Evolutionary conservation across 2,329 filamentous ascomycete species (phyloP), one percentile per base, ranked within the genome.

Genomic region (Alternaria sp.): DNA sequence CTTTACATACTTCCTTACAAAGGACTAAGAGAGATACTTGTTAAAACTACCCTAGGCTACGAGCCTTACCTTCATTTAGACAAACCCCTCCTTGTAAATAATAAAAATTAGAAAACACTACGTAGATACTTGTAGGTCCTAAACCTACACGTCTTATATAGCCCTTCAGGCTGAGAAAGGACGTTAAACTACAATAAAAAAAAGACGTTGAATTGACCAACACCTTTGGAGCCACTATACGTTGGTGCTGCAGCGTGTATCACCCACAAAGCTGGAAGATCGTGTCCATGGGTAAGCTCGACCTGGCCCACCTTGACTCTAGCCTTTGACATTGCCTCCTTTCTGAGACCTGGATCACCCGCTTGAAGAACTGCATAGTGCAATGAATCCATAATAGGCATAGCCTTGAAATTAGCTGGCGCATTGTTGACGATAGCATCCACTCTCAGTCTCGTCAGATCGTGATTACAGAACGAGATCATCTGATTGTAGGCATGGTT

Each of bases 341-440:
- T 46, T 3, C 59, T 36, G 2, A 78, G 59, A 1, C 42, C 61
- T 28, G 71, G 67, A 1, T 75, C 75, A 17, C 71, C 74, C 26
- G 68, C 69, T 61, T 62, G 64, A 40, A 75, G 69, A 6, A 77
- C 53, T 7, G 58, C 48, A 28, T 67, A 33, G 17, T 74, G 73
- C 14, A 77, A 62, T 3, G 63, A 71, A 2, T 61, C 55, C 7
- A 31, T 46, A 8, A 34, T 10, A 52, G 51, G 64, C 9, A 56
- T 51, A 34, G 58, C 11, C 6, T 55, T 64, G 50, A 74, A 44
- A 2, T 56, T 41, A 7, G 28, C 41, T 13, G 70, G 71, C 1
- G 72, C 68, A 40, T 69, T 72, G 40, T 73, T 77, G 10, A 78
- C 70, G 21, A 78, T 76, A 10, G 73, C 73, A 40, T 76, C 75